A percentile compares a stretch with the other conserved stretches of the same genome.
Evolutionary conservation across 768 basidiomycete species (phyloP).

Genomic region (Auriscalpium microsporum): DNA sequence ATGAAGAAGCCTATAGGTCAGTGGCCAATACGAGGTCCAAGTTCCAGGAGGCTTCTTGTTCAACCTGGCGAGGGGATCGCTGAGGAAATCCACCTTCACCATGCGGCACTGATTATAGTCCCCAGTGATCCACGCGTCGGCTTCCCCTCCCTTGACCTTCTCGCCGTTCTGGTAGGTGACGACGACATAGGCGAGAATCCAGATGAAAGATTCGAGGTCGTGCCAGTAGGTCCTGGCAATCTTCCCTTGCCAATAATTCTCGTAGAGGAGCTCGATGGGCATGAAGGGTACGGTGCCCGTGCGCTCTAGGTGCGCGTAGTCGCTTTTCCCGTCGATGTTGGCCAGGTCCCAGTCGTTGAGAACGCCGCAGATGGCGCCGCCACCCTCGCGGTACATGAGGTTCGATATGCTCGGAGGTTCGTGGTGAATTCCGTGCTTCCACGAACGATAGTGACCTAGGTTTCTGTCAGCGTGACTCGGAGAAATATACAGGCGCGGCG

Average conservation of each 20-base stretch:
- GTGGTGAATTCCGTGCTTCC: neutral
- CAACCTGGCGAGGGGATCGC: no score
- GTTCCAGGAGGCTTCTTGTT: no score
- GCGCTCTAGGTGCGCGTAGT: neutral
- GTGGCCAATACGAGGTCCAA: no score
- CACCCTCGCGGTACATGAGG: neutral
- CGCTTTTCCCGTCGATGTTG: neutral
- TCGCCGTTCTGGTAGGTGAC: neutral
- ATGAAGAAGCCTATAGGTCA: no score
- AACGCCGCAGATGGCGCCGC: neutral
- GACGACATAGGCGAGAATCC: neutral
- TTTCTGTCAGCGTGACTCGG: neutral
- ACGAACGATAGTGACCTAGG: neutral
- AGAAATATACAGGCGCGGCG: neutral
- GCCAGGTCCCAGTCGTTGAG: constrained; percentile 1
- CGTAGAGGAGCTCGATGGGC: neutral
- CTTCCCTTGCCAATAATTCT: neutral
- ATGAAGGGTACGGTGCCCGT: neutral
- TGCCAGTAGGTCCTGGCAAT: neutral
- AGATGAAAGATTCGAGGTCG: neutral
- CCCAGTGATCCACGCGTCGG: neutral
- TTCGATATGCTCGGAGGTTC: neutral
- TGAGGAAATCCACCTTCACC: neutral
- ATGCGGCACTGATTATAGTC: neutral
- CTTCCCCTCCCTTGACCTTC: neutral